These are phyloP conservation scores for Coemansia umbellata DNA, from an alignment of 192 early-diverging fungal species.

Conservation along the genomic window DNA sequence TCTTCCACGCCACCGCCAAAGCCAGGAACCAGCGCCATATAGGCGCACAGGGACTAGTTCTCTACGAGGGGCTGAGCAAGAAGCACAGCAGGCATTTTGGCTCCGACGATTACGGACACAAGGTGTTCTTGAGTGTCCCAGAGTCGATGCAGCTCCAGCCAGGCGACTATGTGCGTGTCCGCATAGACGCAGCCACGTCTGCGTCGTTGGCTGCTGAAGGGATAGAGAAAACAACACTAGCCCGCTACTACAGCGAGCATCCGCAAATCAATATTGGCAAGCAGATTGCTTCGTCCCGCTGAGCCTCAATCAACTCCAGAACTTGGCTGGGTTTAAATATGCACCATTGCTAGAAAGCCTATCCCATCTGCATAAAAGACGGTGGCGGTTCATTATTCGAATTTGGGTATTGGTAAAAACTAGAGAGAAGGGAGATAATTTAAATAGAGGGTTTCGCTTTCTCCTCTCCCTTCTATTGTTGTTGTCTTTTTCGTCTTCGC, in stretches of 20 bases:
- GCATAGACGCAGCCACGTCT: conserved; percentile 33
- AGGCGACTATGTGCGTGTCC: conserved; percentile 43
- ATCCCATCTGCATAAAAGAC: no score
- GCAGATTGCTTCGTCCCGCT: no score
- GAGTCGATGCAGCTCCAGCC: conserved; percentile 4
- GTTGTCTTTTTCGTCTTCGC: no score
- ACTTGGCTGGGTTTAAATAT: no score
- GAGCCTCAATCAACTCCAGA: no score
- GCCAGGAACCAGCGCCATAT: conserved; percentile 52
- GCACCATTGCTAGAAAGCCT: no score
- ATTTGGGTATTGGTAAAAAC: no score
- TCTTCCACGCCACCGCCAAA: conserved; percentile 59
- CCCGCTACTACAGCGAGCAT: conserved; percentile 15
- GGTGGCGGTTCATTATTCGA: no score
- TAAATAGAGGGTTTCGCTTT: no score
- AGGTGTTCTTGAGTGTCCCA: conserved; percentile 57
- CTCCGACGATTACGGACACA: conserved; percentile 65
- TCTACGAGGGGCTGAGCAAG: conserved; percentile 54
- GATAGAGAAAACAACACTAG: conserved; percentile 26
- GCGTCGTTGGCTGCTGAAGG: conserved; percentile 36
- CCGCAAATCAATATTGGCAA: conserved; percentile 11
- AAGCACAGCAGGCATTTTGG: conserved; percentile 52
- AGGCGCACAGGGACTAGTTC: conserved; percentile 51
- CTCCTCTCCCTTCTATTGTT: no score
- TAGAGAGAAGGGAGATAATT: no score